Conservation (phyloP, 306 rosid species). For the Styphnolobium japonicum region DNA sequence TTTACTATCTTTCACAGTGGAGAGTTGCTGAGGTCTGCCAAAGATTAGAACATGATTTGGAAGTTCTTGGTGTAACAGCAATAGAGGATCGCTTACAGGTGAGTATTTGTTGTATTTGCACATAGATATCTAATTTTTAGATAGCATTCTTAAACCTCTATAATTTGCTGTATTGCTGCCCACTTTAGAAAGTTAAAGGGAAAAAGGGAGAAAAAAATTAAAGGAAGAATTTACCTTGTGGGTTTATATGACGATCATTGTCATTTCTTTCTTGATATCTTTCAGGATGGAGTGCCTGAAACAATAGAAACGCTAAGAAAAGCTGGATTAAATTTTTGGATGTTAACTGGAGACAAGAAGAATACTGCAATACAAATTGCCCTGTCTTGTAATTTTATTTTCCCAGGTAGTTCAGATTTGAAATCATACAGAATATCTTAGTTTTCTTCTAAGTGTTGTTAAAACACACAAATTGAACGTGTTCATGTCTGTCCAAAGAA, state of each 20-base stretch:
- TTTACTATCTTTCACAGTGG: slow-evolving; percentile 68
- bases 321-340: slow-evolving; percentile 99
- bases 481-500: neutral
- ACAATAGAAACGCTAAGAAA: slow-evolving; percentile 88
- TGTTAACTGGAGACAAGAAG: slow-evolving; percentile 99
- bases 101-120: slow-evolving; percentile 29
- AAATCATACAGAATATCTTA: slow-evolving; percentile 16
- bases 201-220: too few relatives aligned
- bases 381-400: slow-evolving; percentile 92
- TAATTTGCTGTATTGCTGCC: neutral
- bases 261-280: slow-evolving; percentile 12
- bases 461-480: neutral
- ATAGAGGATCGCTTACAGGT: slow-evolving; percentile 99
- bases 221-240: neutral
- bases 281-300: slow-evolving; percentile 98
- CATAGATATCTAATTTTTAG: slow-evolving; percentile 4
- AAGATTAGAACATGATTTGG: slow-evolving; percentile 81
- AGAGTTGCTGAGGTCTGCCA: slow-evolving; percentile 96
- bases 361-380: slow-evolving; percentile 96
- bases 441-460: slow-evolving; percentile 7
- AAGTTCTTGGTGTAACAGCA: slow-evolving; percentile 95
- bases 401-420: slow-evolving; percentile 69
- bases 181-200: neutral
- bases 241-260: neutral
- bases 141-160: slow-evolving; percentile 1